Conservation (phyloP, 768 basidiomycete species). For the Amanita exitialis region DNA sequence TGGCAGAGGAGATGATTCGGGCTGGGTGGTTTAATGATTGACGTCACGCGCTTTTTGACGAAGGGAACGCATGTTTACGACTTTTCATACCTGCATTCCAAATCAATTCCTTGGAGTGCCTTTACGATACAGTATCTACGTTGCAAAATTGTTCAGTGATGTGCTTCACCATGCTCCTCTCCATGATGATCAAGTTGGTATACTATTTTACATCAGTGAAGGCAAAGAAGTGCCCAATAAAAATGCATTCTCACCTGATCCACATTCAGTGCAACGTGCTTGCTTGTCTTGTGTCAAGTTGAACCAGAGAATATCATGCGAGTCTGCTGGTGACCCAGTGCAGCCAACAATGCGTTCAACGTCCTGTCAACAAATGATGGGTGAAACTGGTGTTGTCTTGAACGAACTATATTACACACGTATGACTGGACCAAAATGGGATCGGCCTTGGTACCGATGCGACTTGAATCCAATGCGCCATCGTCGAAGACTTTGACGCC, state of each 20-base stretch:
- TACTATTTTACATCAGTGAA: constrained; percentile 28
- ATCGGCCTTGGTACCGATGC: constrained; percentile 79
- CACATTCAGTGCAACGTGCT: constrained; percentile 86
- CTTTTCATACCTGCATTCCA: too few species aligned
- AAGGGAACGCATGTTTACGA: too few species aligned
- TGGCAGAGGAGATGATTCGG: constrained; percentile 63
- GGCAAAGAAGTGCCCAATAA: background rate
- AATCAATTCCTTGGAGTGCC: too few species aligned
- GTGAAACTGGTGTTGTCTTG: constrained; percentile 2
- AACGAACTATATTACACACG: constrained; percentile 37
- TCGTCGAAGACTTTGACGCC: constrained; percentile 88
- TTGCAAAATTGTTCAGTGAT: constrained; percentile 26
- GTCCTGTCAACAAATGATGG: constrained; percentile 37
- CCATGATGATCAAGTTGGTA: constrained; percentile 71
- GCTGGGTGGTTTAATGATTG: constrained; percentile 64
- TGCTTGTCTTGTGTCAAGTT: constrained; percentile 52
- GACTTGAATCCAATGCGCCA: constrained; percentile 72
- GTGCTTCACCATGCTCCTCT: constrained; percentile 36
- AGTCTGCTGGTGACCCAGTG: constrained; percentile 91
- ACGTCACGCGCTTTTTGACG: background rate
- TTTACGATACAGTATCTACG: background rate
- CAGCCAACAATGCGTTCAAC: constrained; percentile 83
- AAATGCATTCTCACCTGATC: constrained; percentile 58
- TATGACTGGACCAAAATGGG: constrained; percentile 83
- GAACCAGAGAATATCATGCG: constrained; percentile 90